Conservation (phyloP, 306 rosid species). For the Cicer cuneatum region DNA sequence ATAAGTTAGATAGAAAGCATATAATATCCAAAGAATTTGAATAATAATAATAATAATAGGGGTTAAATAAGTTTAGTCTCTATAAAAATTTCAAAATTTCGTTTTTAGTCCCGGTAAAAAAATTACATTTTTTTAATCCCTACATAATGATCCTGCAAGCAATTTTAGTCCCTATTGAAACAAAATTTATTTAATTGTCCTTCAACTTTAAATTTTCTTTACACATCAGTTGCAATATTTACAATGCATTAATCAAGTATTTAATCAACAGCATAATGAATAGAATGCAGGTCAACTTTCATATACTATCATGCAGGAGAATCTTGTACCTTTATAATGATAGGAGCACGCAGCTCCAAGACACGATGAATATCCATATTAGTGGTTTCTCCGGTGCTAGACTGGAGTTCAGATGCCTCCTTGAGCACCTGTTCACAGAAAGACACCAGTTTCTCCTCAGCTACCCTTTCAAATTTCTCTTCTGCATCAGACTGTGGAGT, state of each 20-base stretch:
- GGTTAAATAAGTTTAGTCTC: too few relatives aligned
- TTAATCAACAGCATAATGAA: neutral
- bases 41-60: neutral
- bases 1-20: neutral
- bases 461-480: conserved; percentile 75
- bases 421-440: conserved; percentile 90
- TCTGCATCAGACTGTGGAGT: conserved; percentile 56
- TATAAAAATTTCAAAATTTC: too few relatives aligned
- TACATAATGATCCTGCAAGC: too few relatives aligned
- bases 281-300: conserved; percentile 34
- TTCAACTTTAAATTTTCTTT: neutral
- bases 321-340: conserved; percentile 78
- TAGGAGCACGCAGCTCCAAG: conserved; percentile 89
- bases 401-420: conserved; percentile 97
- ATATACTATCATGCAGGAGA: conserved; percentile 13
- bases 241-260: neutral
- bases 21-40: conserved; percentile 19
- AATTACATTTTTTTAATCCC: too few relatives aligned
- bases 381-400: conserved; percentile 75
- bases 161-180: too few relatives aligned
- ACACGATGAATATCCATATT: conserved; percentile 90
- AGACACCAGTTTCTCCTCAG: conserved; percentile 88
- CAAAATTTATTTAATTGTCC: too few relatives aligned
- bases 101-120: too few relatives aligned
- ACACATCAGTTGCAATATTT: conserved; percentile 22